Conservation (phyloP, 768 basidiomycete genomes). For the Boletus coccyginus region DNA sequence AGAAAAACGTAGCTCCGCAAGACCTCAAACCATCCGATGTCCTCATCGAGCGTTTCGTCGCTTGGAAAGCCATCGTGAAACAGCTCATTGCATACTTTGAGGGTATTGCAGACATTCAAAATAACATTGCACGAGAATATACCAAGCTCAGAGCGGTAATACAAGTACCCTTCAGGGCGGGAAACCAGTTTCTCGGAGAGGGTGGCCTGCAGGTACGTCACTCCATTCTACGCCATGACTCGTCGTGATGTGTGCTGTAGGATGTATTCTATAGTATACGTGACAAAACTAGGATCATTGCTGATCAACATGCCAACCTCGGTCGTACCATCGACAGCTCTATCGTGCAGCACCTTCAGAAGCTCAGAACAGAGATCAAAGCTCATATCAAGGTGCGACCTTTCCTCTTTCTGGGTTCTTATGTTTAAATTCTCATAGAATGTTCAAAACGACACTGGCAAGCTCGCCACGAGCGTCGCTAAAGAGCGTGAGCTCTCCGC, state of each 20-base stretch:
- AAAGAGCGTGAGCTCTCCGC: constrained; percentile 86
- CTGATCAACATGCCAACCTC: constrained; percentile 95
- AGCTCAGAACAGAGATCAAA: constrained; percentile 92
- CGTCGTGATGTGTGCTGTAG: constrained; percentile 34
- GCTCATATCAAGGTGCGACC: constrained; percentile 84
- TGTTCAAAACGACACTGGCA: constrained; percentile 94
- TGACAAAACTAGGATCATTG: constrained; percentile 89
- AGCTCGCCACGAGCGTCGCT: constrained; percentile 86
- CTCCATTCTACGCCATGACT: neutral
- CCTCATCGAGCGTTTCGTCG: constrained; percentile 90
- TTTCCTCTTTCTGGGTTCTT: neutral
- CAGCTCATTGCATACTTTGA: constrained; percentile 91
- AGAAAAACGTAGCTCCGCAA: constrained; percentile 88
- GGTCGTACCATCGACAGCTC: constrained; percentile 95
- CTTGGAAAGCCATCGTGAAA: constrained; percentile 96
- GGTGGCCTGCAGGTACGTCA: constrained; percentile 77
- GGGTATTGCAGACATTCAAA: constrained; percentile 74
- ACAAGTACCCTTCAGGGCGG: constrained; percentile 93
- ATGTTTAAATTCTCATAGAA: constrained; percentile 45
- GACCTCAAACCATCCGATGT: constrained; percentile 93
- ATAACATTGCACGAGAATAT: constrained; percentile 90
- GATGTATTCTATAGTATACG: constrained; percentile 92
- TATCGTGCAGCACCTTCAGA: constrained; percentile 96
- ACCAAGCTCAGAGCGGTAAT: constrained; percentile 93
- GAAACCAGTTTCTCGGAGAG: constrained; percentile 98